A percentile compares a stretch with the other conserved stretches of the same genome.
Evolutionary conservation across 805 yeast species (phyloP).

Genomic region (Sugiyamaella mastotermitis): DNA sequence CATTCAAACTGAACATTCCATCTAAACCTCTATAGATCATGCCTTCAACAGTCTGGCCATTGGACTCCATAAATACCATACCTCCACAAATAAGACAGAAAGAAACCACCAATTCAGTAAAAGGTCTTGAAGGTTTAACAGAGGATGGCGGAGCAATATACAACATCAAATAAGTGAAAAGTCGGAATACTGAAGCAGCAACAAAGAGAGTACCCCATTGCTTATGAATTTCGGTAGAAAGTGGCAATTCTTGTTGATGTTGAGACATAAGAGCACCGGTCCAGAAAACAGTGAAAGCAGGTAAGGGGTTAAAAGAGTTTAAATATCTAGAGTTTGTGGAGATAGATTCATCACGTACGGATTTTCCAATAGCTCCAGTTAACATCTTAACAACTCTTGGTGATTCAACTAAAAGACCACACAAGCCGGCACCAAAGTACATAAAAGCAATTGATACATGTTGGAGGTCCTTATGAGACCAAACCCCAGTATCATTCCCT

Average conservation of each 20-base stretch:
- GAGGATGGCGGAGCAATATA: constrained; percentile 35
- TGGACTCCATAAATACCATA: constrained; percentile 82
- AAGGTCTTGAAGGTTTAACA: constrained; percentile 58
- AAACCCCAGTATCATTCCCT: constrained; percentile 67
- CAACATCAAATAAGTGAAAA: constrained; percentile 54
- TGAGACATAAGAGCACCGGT: constrained; percentile 94
- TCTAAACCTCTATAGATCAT: constrained; percentile 79
- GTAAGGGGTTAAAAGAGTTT: constrained; percentile 89
- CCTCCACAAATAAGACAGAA: constrained; percentile 88
- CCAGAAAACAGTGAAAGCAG: constrained; percentile 89
- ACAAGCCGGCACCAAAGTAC: constrained; percentile 85
- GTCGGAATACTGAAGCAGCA: constrained; percentile 74
- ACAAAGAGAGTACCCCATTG: constrained; percentile 91
- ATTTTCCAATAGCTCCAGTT: constrained; percentile 15
- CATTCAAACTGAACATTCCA: constrained; percentile 84
- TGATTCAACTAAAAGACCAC: constrained; percentile 81
- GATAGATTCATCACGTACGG: constrained; percentile 12
- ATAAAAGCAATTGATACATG: constrained; percentile 88
- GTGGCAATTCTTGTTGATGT: constrained; percentile 76
- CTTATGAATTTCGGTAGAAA: constrained; percentile 73
- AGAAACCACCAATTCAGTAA: constrained; percentile 76
- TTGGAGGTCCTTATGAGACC: constrained; percentile 88
- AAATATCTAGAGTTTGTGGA: constrained; percentile 22
- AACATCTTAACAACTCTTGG: constrained; percentile 27
- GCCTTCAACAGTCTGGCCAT: constrained; percentile 77